phyloP scores from a whole-genome alignment of 2,329 filamentous ascomycete species.

The Simplicillium sp. region DNA sequence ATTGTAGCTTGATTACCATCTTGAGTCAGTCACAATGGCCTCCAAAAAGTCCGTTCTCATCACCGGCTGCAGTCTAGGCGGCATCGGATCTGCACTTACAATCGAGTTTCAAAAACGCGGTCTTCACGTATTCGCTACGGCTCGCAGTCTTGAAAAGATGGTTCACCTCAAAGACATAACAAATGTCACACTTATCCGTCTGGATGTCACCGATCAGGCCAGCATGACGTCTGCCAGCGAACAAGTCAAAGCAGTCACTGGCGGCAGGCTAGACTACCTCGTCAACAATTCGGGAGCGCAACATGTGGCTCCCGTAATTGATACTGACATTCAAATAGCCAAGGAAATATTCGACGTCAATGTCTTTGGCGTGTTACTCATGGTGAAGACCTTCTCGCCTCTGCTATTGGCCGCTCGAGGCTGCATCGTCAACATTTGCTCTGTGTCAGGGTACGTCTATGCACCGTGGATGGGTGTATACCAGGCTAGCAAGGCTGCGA shows the following conservation, averaged over 20 bases:
- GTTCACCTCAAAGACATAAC: conserved; percentile 11
- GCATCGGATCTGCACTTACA: conserved; percentile 17
- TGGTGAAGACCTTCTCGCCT: background rate
- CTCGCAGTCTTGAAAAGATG: conserved; percentile 16
- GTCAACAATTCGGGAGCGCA: no score
- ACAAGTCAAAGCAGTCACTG: conserved; percentile 1
- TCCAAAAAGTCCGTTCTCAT: conserved; percentile 3
- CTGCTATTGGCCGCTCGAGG: background rate
- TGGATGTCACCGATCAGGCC: conserved; percentile 20
- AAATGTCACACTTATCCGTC: conserved; percentile 14
- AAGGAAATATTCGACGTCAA: conserved; percentile 1
- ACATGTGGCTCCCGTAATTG: no score
- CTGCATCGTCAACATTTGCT: background rate
- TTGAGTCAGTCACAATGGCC: no score
- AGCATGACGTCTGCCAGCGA: conserved; percentile 15
- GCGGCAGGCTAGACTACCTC: no score
- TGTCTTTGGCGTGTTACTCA: no score
- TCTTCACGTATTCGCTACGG: conserved; percentile 23
- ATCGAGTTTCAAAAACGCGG: conserved; percentile 12
- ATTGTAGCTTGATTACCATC: no score
- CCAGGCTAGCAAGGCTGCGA: background rate
- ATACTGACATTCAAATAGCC: background rate
- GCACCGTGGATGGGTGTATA: background rate
- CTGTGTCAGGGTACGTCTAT: background rate
- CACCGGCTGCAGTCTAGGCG: conserved; percentile 10